These are phyloP conservation scores for Fusarium camptoceras DNA, from an alignment of 2,329 filamentous ascomycete genomes.

Conservation along the genomic window DNA sequence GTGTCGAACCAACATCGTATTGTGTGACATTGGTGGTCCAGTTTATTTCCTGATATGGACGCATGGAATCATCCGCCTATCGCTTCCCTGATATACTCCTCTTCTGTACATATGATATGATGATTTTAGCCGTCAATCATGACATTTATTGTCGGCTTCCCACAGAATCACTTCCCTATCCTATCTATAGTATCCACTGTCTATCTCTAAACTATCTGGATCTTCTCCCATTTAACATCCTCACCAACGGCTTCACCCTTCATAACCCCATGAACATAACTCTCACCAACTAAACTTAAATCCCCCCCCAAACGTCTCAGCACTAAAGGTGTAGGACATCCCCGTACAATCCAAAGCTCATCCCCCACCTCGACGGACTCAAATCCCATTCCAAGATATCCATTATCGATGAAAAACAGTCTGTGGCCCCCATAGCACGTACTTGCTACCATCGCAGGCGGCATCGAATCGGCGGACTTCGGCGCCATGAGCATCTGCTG, in stretches of 20 bases:
- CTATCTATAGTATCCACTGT: too few species aligned
- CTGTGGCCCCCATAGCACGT: background rate
- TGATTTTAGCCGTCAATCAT: background rate
- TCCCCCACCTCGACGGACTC: background rate
- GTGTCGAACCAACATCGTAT: background rate
- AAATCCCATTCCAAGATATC: background rate
- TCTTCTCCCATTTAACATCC: background rate
- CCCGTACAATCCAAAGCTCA: constrained; percentile 3
- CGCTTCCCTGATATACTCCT: background rate
- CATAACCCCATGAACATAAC: constrained; percentile 5
- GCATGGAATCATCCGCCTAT: accelerated
- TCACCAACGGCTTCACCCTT: constrained; percentile 1
- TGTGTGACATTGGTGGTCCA: background rate
- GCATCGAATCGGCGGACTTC: background rate
- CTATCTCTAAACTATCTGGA: background rate
- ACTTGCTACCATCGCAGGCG: background rate
- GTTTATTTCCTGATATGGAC: background rate
- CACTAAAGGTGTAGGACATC: background rate
- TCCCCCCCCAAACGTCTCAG: accelerated
- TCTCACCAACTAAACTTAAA: background rate
- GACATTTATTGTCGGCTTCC: too few species aligned
- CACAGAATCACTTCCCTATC: too few species aligned
- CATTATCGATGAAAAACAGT: background rate
- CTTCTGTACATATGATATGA: background rate
- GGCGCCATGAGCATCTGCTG: accelerated